Evolutionary conservation across 441 rosid species (phyloP).

Genomic region (Viola pubescens): DNA sequence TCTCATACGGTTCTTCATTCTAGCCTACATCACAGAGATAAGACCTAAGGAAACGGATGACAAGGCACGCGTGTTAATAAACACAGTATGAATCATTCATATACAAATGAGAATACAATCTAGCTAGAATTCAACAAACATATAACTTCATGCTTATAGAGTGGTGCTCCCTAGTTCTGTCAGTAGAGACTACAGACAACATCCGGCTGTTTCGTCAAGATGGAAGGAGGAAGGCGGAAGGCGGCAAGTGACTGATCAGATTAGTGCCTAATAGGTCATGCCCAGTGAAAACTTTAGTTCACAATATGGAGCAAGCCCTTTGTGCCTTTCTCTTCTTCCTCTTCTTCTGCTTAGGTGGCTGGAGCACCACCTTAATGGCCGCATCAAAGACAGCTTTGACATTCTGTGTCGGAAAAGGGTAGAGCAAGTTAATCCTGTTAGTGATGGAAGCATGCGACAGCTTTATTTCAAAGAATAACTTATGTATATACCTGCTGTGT

Average conservation of each 20-base stretch:
- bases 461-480: conserved; percentile 2
- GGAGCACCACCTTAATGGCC: conserved; percentile 88
- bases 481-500: conserved; percentile 66
- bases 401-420: conserved; percentile 41
- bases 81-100: conserved; percentile 16
- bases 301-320: conserved; percentile 68
- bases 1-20: conserved; percentile 4
- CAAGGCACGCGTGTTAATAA: conserved; percentile 8
- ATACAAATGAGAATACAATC: conserved; percentile 23
- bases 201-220: conserved; percentile 23
- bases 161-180: conserved; percentile 28
- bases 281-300: conserved; percentile 17
- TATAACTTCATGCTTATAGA: conserved; percentile 16
- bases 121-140: conserved; percentile 11
- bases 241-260: conserved; percentile 19
- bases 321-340: conserved; percentile 75
- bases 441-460: not conserved
- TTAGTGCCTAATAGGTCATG: conserved; percentile 18
- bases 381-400: conserved; percentile 95
- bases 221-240: conserved; percentile 12
- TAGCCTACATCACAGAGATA: conserved; percentile 14
- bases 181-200: conserved; percentile 31
- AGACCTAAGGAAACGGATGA: conserved; percentile 17
- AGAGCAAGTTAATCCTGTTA: conserved; percentile 10
- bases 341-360: conserved; percentile 87